A percentile compares a stretch with the other conserved stretches of the same genome.
Conservation (phyloP, 2,329 filamentous ascomycete genomes). For the Monilinia polystroma region DNA sequence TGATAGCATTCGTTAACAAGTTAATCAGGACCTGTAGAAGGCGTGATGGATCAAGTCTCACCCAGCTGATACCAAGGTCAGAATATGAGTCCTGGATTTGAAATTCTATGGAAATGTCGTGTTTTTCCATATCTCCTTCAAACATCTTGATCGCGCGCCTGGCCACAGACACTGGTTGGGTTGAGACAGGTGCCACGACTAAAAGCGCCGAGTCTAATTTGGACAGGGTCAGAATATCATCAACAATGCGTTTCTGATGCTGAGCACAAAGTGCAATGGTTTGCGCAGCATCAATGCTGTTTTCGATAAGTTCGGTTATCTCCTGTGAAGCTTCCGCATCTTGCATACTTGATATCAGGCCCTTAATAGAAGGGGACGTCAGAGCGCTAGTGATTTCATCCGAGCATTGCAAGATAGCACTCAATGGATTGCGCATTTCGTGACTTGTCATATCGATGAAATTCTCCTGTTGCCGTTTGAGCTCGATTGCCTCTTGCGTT, state of each 20-base stretch:
- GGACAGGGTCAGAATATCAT: constrained; percentile 64
- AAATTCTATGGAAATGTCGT: constrained; percentile 66
- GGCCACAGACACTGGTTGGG: constrained; percentile 66
- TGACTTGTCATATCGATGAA: constrained; percentile 76
- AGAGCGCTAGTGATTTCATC: constrained; percentile 69
- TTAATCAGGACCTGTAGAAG: constrained; percentile 80
- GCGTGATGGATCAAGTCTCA: constrained; percentile 68
- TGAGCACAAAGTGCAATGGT: constrained; percentile 76
- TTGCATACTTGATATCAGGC: background rate
- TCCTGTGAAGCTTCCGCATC: constrained; percentile 38
- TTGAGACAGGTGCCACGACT: constrained; percentile 67
- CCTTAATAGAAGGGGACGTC: background rate
- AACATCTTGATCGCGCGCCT: constrained; percentile 74
- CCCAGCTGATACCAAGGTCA: constrained; percentile 59
- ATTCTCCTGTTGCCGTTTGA: constrained; percentile 70
- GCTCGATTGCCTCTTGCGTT: constrained; percentile 54
- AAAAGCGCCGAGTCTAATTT: constrained; percentile 71
- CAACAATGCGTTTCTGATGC: constrained; percentile 69
- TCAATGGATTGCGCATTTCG: constrained; percentile 72
- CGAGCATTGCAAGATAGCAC: constrained; percentile 68
- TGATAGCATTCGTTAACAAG: constrained; percentile 76
- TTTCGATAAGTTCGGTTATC: constrained; percentile 51
- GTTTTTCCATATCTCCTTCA: constrained; percentile 68
- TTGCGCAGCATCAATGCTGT: constrained; percentile 71
- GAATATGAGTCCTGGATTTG: constrained; percentile 61